phyloP scores from a whole-genome alignment of 2,329 filamentous ascomycete genomes.

The Aspergillus sp. region DNA sequence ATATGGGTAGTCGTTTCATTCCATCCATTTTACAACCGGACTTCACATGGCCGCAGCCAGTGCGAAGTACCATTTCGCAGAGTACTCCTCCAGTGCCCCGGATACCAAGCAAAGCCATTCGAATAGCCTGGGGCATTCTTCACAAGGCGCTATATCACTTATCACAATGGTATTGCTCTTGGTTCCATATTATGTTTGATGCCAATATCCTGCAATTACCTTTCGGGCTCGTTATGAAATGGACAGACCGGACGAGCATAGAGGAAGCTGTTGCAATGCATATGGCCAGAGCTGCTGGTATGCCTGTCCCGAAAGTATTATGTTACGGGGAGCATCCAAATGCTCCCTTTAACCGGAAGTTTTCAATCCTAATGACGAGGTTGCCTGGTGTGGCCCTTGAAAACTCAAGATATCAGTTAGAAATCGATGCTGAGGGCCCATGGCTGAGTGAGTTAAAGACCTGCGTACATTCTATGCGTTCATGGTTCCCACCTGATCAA shows the following conservation, averaged over 20 bases:
- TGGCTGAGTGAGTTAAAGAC: constrained; percentile 30
- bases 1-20: constrained; percentile 9
- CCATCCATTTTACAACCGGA: constrained; percentile 17
- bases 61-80: constrained; percentile 10
- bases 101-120: constrained; percentile 10
- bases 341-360: constrained; percentile 8
- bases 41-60: constrained; percentile 22
- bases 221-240: constrained; percentile 38
- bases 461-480: constrained; percentile 31
- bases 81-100: constrained; percentile 19
- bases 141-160: constrained; percentile 24
- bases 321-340: constrained; percentile 27
- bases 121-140: constrained; percentile 23
- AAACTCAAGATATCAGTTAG: constrained; percentile 22
- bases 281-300: constrained; percentile 28
- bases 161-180: constrained; percentile 27
- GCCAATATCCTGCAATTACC: constrained; percentile 27
- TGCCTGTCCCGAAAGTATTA: constrained; percentile 31
- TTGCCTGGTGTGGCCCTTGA: constrained; percentile 28
- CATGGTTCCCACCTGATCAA: constrained; percentile 24
- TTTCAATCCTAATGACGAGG: constrained; percentile 41
- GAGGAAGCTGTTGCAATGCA: constrained; percentile 34
- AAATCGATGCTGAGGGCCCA: constrained; percentile 22
- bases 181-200: constrained; percentile 18
- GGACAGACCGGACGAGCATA: constrained; percentile 30